Conservation (phyloP, 441 rosid species). For the Gossypium davidsonii region DNA sequence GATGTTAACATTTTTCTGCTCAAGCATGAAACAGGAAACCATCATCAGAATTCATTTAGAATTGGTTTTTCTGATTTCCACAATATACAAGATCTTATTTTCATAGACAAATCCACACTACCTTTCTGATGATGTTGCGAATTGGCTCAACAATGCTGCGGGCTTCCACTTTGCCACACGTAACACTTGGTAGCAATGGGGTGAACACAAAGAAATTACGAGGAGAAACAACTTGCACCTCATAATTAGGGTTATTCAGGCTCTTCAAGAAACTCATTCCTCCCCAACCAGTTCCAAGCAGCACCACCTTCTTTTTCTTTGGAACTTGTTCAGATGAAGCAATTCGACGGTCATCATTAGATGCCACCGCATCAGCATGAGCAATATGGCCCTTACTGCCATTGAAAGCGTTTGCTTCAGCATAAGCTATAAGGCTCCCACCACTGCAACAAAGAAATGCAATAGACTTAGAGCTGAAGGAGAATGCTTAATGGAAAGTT, state of each 20-base stretch:
- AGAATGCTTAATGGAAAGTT: background rate
- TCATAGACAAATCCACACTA: constrained; percentile 18
- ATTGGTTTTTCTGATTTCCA: background rate
- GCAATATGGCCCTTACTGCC: constrained; percentile 67
- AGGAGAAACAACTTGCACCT: constrained; percentile 86
- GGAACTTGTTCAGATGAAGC: constrained; percentile 31
- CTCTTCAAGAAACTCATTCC: constrained; percentile 83
- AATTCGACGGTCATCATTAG: background rate
- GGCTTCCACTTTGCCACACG: constrained; percentile 43
- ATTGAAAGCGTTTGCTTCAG: constrained; percentile 45
- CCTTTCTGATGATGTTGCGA: constrained; percentile 87
- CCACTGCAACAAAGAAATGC: constrained; percentile 40
- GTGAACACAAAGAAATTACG: constrained; percentile 94
- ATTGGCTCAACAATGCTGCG: constrained; percentile 68
- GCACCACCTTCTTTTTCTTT: constrained; percentile 76
- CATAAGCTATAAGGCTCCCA: constrained; percentile 77
- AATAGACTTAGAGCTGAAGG: background rate
- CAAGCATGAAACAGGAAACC: constrained; percentile 3
- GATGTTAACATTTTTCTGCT: constrained; percentile 62
- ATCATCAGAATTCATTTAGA: background rate
- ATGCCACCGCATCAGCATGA: constrained; percentile 55
- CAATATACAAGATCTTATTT: background rate
- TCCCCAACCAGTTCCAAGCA: constrained; percentile 96
- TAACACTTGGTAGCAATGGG: constrained; percentile 85
- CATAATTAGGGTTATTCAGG: constrained; percentile 51